Base-by-base conservation (phyloP, 164 flowering plant genomes). In the Chimonanthus salicifolius region DNA sequence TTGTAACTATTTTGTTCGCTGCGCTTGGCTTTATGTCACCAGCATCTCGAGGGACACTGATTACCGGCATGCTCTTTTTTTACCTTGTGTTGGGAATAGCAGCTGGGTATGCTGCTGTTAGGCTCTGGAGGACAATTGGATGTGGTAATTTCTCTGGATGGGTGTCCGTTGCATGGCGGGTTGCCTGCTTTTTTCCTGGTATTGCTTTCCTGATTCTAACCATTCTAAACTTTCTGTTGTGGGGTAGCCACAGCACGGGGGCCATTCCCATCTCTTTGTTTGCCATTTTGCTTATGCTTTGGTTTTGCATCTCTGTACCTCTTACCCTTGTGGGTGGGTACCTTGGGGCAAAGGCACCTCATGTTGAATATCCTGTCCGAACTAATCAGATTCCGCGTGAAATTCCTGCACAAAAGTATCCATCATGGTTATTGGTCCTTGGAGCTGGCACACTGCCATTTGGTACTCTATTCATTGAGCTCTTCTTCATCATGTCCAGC, bases 361-460 rank as follows among this genome's bases (percentile, higher is more conserved):
- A 87, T 49, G 88, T 92, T 75, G 97, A 92, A 71, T 92, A 83
- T 78, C 97, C 94, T 4, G 92, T 92, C 47, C 71, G 97, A 63
- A 90, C 94, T 68, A 92, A 92, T 72, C 97, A 92, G 76, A 92
- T 92, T 64, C 95, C 97, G 11, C 79, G 95, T 3, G 97, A 92
- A 83, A 86, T 92, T 73, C 97, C 97, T 18, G 77, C 90, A 43
- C 97, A 89, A 49, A 88, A 82, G 68, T 92, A 89, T 80, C 97
- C 97, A 46, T 90, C 97, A 21, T 90, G 97, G 95, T 79, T 92
- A 21, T 72, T 92, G 47, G 97, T 92, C 64, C 87, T 92, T 69
- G 95, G 95, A 18, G 97, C 97, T 60, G 97, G 97, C n/a, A 90
- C 97, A 6, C 94, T 92, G 47, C 93, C 97, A 5, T 92, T 92